Base-by-base conservation (phyloP, 2,329 filamentous ascomycete species). In the Tolypocladium inflatum region DNA sequence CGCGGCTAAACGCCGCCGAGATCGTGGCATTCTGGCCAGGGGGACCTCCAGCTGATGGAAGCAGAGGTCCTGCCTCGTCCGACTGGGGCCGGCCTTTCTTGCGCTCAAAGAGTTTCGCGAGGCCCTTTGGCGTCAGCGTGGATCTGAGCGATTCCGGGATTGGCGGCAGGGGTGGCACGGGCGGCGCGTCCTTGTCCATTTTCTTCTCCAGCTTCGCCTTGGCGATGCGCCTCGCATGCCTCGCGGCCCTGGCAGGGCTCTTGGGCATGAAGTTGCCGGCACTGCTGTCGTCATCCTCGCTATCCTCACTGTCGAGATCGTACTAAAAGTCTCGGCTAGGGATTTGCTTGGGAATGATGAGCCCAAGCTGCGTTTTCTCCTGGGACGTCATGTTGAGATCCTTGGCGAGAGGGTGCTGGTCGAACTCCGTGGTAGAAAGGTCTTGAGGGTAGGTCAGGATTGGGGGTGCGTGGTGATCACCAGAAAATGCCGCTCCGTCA, bases 261-360 rank as follows among this genome's bases (percentile, higher is more conserved):
- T 63, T 61, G 39, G 51, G 26, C 11, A 30, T 33, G n/a, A 26
- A 11, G 8, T 19, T 38, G 51, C 42, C 15, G 23, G 17, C 19
- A 6, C 19, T 21, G 26, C 19, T 43, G 3, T 54, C 58, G 4
- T 66, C 63, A 23, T 63, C 61, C 23, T 64, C 65, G 4, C 41
- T 45, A 15, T 70, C 65, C 15, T 71, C 71, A 48, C 68, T 72
- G 64, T 74, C 71, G 61, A 72, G 64, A 62, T 69, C 63, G 58
- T 74, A 74, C 72, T 74, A 74, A 55, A 70, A 70, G 30, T 69
- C 62, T 63, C 71, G 71, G 63, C 64, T 66, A 43, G 66, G 59
- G 50, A 68, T 59, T 60, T 71, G 69, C 57, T 67, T 68, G 3
- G 71, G 71, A 30, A 74, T 58, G 30, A 74, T 60, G 45, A 74